phyloP scores from a whole-genome alignment of 805 yeast species.

The Candida rishiriensis region DNA sequence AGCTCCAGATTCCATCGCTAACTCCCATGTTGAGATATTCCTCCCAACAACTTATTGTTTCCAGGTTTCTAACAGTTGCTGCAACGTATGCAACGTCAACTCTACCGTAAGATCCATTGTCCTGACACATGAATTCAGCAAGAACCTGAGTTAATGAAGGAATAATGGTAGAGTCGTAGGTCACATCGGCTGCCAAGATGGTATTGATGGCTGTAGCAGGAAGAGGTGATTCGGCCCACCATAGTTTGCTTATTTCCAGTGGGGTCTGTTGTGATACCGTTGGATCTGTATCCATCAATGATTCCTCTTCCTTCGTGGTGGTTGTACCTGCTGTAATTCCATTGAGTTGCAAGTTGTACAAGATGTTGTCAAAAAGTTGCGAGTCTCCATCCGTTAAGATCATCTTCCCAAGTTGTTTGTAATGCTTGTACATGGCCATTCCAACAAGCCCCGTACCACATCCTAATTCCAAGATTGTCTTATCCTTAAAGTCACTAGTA shows the following conservation, averaged over 20 bases:
- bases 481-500: conserved; percentile 16
- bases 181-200: conserved; percentile 81
- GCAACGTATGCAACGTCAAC: conserved; percentile 41
- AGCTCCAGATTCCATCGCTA: conserved; percentile 22
- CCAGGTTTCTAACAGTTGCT: conserved; percentile 69
- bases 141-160: conserved; percentile 51
- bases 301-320: background rate
- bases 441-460: conserved; percentile 88
- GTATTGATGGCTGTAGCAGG: conserved; percentile 40
- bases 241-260: conserved; percentile 33
- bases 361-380: conserved; percentile 44
- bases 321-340: conserved; percentile 11
- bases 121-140: conserved; percentile 29
- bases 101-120: conserved; percentile 7
- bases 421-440: conserved; percentile 35
- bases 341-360: conserved; percentile 44
- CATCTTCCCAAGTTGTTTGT: conserved; percentile 20
- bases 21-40: conserved; percentile 26
- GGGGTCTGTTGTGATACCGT: no score
- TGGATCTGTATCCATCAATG: background rate
- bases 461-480: conserved; percentile 65
- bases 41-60: conserved; percentile 44
- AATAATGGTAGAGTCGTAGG: conserved; percentile 66
- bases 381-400: conserved; percentile 67
- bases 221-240: conserved; percentile 55